Base-by-base conservation (phyloP, 1,284 basidiomycete species). In the Irpex sp. region DNA sequence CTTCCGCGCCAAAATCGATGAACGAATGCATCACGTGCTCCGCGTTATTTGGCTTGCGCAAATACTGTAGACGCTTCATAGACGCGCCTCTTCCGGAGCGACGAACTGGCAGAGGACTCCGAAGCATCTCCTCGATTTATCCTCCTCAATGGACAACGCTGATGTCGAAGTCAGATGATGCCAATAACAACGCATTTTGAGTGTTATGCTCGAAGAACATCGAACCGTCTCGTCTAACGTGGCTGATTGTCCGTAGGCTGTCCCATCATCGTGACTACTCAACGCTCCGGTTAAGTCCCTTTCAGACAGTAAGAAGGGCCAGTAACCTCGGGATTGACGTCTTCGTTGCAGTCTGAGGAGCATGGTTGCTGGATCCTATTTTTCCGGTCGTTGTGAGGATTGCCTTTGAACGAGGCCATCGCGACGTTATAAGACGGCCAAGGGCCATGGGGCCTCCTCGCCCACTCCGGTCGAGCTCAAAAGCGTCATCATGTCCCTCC, bases 71-170 rank as follows among this genome's bases (percentile, higher is more conserved):
- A 64, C 61, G 63, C 64, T 58, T 45, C 16, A 7, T 33, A 33
- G 28, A 33, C 28, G 28, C 28, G 28, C 28, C 19, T 51, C 55
- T 28, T 7, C 51, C 36, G n/a, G 48, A 51, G 33, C 12, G 52
- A 57, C 8, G 52, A 28, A 9, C 28, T 18, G 52, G 37, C 48
- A 51, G 18, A 18, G 10, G 48, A 51, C 49, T 66, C 70, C 72
- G 72, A 72, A 63, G 60, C 69, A 67, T 68, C 63, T 62, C 71
- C 71, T 68, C 49, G 58, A 62, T 70, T 71, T 69, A 58, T 71
- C 71, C 71, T 68, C 54, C 19, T 35, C 52, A 54, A 54, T 18
- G 28, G 33, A 18, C 52, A 54, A 18, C 14, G 28, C 52, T 10
- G 12, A 35, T 28, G 21, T 8, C 16, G 10, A 9, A 14, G 55